Base-by-base conservation (phyloP, 306 rosid species). In the Astragalus membranaceus region DNA sequence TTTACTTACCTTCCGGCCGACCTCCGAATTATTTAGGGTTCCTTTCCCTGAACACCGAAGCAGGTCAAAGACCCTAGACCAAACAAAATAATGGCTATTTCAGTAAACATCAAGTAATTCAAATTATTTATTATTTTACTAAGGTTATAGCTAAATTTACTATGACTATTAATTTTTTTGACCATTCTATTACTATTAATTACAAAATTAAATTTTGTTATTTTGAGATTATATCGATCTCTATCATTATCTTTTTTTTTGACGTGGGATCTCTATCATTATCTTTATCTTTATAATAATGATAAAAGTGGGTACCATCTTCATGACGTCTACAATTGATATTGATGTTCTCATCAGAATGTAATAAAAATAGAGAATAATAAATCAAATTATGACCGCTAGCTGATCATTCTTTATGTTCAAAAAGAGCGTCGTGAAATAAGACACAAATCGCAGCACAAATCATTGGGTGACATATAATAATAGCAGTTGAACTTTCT, bases 381-480 rank as follows among this genome's bases (percentile, higher is more conserved):
- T 4, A 10, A 74, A 62, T 12, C 41, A 54, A 32, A 13, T 44
- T 50, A 54, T 64, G 53, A 54, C 37, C 1, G 33, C 23, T 2
- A 20, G 23, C 43, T 53, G 69, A 43, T 46, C 66, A 61, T 75
- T 26, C 37, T 58, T 63, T 69, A 48, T 78, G 64, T 57, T 71
- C 41, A 75, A 30, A 81, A 79, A 78, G 58, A 48, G 66, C 23
- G 35, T 64, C 72, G 58, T 56, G 77, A 79, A 78, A 69, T 64
- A 64, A 77, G 84, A 64, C 76, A 79, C 58, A 80, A 55, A 77
- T 75, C 42, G 72, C 23, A 35, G 77, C 63, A 79, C 76, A 81
- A 84, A 84, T 84, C 82, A 86, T 84, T 75, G 74, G 77, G 50
- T 68, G 85, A 79, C 79, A 81, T 81, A 78, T 60, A 85, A 86